These are phyloP conservation scores for Ambispora gerdemannii DNA, from an alignment of 192 early-diverging fungal species.

Conservation along the genomic window DNA sequence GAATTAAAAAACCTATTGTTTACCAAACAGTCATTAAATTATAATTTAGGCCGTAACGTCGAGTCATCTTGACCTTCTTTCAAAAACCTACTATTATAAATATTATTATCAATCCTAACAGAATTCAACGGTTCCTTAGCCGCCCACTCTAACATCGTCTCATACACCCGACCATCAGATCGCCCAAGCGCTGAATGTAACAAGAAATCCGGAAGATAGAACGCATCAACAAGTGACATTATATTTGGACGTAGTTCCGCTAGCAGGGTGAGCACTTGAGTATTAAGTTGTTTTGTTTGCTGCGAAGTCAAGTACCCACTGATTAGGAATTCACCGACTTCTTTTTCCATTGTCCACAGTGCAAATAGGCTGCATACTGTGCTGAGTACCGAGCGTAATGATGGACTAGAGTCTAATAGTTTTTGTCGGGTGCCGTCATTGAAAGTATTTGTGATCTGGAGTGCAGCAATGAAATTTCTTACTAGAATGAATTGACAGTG, in stretches of 20 bases:
- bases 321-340: constrained; percentile 61
- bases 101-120: background rate
- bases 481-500: constrained; percentile 77
- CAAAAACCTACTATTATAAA: too few relatives aligned
- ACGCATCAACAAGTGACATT: constrained; percentile 77
- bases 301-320: constrained; percentile 51
- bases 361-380: constrained; percentile 52
- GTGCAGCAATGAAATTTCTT: constrained; percentile 65
- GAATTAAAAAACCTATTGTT: too few relatives aligned
- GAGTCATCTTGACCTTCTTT: too few relatives aligned
- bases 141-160: constrained; percentile 43
- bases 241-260: constrained; percentile 71
- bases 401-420: constrained; percentile 33
- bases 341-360: constrained; percentile 67
- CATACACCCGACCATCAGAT: constrained; percentile 77
- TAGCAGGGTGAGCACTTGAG: constrained; percentile 50
- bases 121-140: constrained; percentile 37
- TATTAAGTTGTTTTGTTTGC: constrained; percentile 52
- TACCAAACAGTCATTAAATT: too few relatives aligned
- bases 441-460: constrained; percentile 47
- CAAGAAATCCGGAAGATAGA: constrained; percentile 69
- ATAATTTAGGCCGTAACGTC: too few relatives aligned
- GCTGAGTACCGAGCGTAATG: constrained; percentile 45
- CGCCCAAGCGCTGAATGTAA: constrained; percentile 77
- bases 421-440: constrained; percentile 33